Conservation (phyloP, 345 rosid species). For the Cardiospermum halicacabum region DNA sequence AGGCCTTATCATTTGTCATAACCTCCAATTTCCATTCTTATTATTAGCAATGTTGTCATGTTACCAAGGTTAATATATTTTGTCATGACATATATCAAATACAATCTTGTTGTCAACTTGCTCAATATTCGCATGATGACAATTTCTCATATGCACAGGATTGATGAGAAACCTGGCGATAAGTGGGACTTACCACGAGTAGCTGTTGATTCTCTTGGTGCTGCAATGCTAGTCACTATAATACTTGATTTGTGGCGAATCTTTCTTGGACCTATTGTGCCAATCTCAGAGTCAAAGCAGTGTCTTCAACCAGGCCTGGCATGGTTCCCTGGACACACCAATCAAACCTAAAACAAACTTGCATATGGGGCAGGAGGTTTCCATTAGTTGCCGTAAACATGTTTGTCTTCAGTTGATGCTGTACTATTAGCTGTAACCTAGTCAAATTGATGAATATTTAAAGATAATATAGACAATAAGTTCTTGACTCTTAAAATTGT, state of each 20-base stretch:
- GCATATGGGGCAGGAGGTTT: neutral
- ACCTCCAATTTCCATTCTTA: neutral
- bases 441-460: neutral
- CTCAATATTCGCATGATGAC: neutral
- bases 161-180: conserved; percentile 83
- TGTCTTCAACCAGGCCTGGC: conserved; percentile 74
- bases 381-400: neutral
- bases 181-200: conserved; percentile 81
- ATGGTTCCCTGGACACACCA: conserved; percentile 58
- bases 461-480: neutral
- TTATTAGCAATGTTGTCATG: neutral
- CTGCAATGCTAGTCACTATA: conserved; percentile 95
- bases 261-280: conserved; percentile 85
- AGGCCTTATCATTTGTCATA: neutral
- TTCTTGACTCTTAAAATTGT: neutral
- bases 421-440: conserved; percentile 5
- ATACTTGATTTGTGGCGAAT: conserved; percentile 94
- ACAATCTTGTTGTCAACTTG: neutral
- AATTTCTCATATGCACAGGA: conserved; percentile 36
- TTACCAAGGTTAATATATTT: no score
- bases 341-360: conserved; percentile 20
- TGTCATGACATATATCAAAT: neutral
- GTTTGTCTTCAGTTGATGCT: neutral
- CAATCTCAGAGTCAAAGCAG: conserved; percentile 41
- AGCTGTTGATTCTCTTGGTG: conserved; percentile 87